Percentiles rank a stretch among this genome's conserved stretches.
Evolutionary conservation across 2,329 filamentous ascomycete genomes (phyloP).

Genomic region (Alternaria metachromatica): DNA sequence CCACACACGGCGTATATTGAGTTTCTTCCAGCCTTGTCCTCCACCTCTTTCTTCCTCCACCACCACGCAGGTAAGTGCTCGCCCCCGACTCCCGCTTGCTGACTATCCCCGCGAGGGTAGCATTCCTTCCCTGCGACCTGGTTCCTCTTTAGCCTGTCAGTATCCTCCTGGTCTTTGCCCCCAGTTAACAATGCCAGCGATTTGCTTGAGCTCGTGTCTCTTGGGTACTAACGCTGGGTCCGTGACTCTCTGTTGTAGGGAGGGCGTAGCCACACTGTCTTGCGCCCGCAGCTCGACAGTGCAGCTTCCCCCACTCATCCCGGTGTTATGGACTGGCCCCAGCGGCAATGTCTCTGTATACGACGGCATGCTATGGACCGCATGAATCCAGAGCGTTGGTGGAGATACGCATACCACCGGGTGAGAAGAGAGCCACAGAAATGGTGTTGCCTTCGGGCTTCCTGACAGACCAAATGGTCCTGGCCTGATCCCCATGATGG

Average conservation of each 20-base stretch:
- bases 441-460: background rate
- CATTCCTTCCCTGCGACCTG: background rate
- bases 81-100: background rate
- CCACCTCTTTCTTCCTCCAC: background rate
- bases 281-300: background rate
- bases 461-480: background rate
- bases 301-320: background rate
- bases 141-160: background rate
- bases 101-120: background rate
- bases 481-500: background rate
- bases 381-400: background rate
- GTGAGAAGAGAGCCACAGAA: background rate
- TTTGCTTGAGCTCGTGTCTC: background rate
- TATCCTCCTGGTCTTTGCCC: background rate
- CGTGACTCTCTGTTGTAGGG: background rate
- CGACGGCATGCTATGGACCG: background rate
- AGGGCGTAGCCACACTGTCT: background rate
- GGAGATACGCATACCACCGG: background rate
- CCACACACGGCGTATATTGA: background rate
- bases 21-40: background rate
- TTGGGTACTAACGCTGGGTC: background rate
- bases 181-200: background rate
- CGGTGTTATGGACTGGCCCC: background rate
- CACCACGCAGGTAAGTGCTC: background rate
- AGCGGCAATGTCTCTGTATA: background rate